Percentiles rank a stretch among this genome's conserved stretches.
Evolutionary conservation across 352 stramenopile species (phyloP).

Genomic region (Thraustochytrium sp.): DNA sequence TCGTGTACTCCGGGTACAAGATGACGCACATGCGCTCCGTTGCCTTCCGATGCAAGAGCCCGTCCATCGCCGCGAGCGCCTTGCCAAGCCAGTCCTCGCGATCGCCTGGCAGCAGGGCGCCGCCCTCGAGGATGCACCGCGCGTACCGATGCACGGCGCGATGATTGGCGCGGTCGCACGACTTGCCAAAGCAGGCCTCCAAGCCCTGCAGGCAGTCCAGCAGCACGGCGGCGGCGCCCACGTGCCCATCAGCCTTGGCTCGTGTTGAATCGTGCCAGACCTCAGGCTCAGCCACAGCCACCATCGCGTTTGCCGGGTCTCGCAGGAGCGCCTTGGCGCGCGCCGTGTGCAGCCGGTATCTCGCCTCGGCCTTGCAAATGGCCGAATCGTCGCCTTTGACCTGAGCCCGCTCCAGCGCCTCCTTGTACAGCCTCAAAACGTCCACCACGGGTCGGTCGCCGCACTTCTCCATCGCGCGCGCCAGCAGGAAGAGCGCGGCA

Average conservation of each 20-base stretch:
- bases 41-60: neutral
- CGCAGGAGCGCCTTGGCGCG: neutral
- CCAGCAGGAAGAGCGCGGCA: neutral
- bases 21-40: neutral
- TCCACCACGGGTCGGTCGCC: neutral
- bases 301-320: neutral
- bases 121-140: neutral
- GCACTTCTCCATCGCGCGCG: neutral
- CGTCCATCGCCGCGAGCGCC: neutral
- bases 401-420: neutral
- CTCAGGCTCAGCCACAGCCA: neutral
- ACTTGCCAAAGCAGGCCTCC: neutral
- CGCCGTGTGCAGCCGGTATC: neutral
- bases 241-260: too few relatives aligned
- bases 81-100: neutral
- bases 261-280: neutral
- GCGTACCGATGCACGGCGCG: neutral
- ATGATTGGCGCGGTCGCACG: neutral
- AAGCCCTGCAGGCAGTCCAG: neutral
- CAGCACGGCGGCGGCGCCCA: neutral
- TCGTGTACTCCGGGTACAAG: slow-evolving; percentile 3
- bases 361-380: slow-evolving; percentile 21
- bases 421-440: neutral
- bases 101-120: neutral
- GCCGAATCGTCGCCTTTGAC: slow-evolving; percentile 2